Evolutionary conservation across 306 rosid genomes (phyloP), one percentile per base, ranked within the genome.

Genomic region (Medicago arabica): DNA sequence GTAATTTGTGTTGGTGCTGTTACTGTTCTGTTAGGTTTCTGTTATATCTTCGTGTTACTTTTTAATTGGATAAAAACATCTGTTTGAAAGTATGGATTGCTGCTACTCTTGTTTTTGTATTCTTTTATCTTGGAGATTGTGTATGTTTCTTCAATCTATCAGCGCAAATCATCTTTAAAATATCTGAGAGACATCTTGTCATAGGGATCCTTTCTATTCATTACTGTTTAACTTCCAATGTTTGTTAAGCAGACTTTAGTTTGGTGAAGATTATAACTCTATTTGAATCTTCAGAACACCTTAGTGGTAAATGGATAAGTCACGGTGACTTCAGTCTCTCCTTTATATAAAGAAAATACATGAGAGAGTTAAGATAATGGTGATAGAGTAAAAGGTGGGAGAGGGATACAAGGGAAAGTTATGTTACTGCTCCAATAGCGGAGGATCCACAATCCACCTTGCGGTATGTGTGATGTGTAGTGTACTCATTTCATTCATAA

Each of bases 1-100:
- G 74, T 78, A 83, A 74, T 68, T 74, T 84, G 85, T 69, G 81
- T 40, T 80, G 78, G 72, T 74, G 81, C 16, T 63, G 50, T 51
- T 57, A 70, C 11, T 57, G 75, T 79, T 64, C 69, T 78, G 77
- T 11, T 79, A 82, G 83, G 77, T 53, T 67, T 75, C 68, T 74
- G 85, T 81, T 65, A 65, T 64, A 69, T 69, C 75, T 64, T 40
- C 3, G 71, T 61, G 14, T 69, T 57, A 44, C 39, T 3, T 69
- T 75, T 70, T 63, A 44, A 63, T 18, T 39, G 66, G 36, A 14
- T 15, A 40, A 49, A 23, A 64, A 71, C 75, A 66, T 16, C 46
- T 71, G 82, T 69, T 78, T 71, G 78, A 44, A 65, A 62, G 41
- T 74, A 58, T 72, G 25, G 76, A 28, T 51, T 43, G 31, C 69